Conservation (phyloP, 331 rosid genomes). For the Spiraea crenata region DNA sequence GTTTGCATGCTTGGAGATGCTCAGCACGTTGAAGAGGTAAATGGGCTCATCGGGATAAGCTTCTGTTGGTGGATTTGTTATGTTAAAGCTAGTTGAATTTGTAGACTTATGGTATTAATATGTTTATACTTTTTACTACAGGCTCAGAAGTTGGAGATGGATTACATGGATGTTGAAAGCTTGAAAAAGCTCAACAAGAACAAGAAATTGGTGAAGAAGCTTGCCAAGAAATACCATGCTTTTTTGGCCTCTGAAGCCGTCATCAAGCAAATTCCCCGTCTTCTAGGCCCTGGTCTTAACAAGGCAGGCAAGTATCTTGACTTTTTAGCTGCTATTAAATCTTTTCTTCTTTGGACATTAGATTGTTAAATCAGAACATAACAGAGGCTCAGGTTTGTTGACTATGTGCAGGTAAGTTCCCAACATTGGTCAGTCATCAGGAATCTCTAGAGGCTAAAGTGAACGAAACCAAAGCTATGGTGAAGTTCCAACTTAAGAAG, state of each 20-base stretch:
- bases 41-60: background rate
- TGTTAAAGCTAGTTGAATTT: background rate
- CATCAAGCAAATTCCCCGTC: slow-evolving; percentile 88
- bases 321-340: background rate
- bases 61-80: background rate
- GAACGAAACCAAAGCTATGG: slow-evolving; percentile 89
- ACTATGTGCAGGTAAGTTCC: slow-evolving; percentile 65
- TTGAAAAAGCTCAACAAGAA: slow-evolving; percentile 89
- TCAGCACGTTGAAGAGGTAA: slow-evolving; percentile 46
- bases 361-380: too few species aligned
- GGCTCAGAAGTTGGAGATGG: slow-evolving; percentile 79
- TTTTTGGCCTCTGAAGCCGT: slow-evolving; percentile 89
- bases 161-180: slow-evolving; percentile 77
- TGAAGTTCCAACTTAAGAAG: slow-evolving; percentile 89
- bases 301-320: slow-evolving; percentile 76
- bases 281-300: slow-evolving; percentile 87
- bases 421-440: slow-evolving; percentile 81
- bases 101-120: background rate
- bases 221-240: slow-evolving; percentile 84
- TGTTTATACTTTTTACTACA: slow-evolving; percentile 13
- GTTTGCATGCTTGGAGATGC: slow-evolving; percentile 54
- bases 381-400: background rate
- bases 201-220: slow-evolving; percentile 78
- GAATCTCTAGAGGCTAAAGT: slow-evolving; percentile 84
- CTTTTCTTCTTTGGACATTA: too few species aligned